Percentiles rank a stretch among this genome's conserved stretches.
Conservation (phyloP, 345 rosid species). For the Lenwebbia sp. region DNA sequence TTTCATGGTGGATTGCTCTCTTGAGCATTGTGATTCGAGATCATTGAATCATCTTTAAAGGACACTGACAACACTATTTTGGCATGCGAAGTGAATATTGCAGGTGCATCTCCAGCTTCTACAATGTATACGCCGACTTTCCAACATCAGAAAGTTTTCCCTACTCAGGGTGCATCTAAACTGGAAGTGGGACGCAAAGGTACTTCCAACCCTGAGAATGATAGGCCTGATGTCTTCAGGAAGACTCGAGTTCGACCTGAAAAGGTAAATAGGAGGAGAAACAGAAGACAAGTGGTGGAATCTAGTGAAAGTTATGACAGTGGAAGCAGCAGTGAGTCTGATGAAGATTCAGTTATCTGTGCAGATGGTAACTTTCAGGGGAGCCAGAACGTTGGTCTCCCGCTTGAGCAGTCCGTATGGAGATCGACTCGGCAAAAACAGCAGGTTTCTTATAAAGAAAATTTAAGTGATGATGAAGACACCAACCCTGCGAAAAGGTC, state of each 20-base stretch:
- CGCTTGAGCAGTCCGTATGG: slow-evolving; percentile 26
- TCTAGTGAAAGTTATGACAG: slow-evolving; percentile 43
- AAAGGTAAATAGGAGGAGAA: slow-evolving; percentile 32
- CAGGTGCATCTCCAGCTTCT: slow-evolving; percentile 13
- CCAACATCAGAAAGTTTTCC: slow-evolving; percentile 25
- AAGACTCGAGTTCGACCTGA: slow-evolving; percentile 14
- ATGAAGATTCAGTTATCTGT: slow-evolving; percentile 18
- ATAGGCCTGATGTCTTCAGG: slow-evolving; percentile 11
- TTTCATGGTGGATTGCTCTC: not conserved
- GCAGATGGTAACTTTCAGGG: slow-evolving; percentile 23
- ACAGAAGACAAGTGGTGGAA: slow-evolving; percentile 33
- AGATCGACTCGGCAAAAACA: slow-evolving; percentile 63
- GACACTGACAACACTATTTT: no score
- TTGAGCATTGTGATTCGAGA: no score
- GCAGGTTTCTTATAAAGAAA: slow-evolving; percentile 54
- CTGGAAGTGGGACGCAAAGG: slow-evolving; percentile 24
- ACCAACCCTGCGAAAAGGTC: slow-evolving; percentile 16
- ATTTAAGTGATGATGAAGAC: slow-evolving; percentile 63
- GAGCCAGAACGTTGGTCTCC: slow-evolving; percentile 12
- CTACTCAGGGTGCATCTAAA: slow-evolving; percentile 25
- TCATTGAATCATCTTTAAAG: no score
- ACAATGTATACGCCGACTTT: slow-evolving; percentile 21
- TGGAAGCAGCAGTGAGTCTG: slow-evolving; percentile 28
- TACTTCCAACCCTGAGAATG: slow-evolving; percentile 11
- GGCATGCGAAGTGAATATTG: slow-evolving; percentile 29